These are phyloP conservation scores for Sideroxylon spinosum DNA, from an alignment of 179 eudicot species.

Conservation along the genomic window DNA sequence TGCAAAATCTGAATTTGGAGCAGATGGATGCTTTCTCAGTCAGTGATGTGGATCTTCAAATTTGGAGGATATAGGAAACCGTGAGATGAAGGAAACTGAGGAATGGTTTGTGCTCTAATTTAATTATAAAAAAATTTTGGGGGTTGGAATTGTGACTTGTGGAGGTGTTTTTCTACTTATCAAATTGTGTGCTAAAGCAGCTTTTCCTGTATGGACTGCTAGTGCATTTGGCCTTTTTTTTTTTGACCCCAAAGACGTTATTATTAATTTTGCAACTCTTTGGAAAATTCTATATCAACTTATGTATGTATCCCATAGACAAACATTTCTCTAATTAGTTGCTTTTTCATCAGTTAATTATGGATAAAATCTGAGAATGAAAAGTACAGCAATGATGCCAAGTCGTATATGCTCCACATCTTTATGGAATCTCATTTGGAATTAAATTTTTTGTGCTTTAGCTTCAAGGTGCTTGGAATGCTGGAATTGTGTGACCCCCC, in stretches of 20 bases:
- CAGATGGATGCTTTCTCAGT: too few relatives aligned
- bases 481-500: neutral
- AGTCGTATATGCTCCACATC: neutral
- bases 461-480: neutral
- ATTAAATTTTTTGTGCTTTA: neutral
- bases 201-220: too few relatives aligned
- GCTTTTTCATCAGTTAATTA: neutral
- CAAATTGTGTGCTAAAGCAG: too few relatives aligned
- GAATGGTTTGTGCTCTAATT: too few relatives aligned
- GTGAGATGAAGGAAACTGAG: too few relatives aligned
- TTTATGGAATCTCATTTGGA: slow-evolving; percentile 2
- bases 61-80: too few relatives aligned
- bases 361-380: neutral
- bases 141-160: too few relatives aligned
- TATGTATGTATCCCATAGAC: neutral
- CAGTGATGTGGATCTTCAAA: too few relatives aligned
- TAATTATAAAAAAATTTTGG: too few relatives aligned
- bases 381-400: neutral
- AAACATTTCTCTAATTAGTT: neutral
- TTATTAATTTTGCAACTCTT: too few relatives aligned
- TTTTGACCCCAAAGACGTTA: neutral
- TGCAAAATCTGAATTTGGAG: too few relatives aligned
- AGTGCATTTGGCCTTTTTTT: neutral
- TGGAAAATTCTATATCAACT: neutral
- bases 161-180: too few relatives aligned